phyloP scores from a whole-genome alignment of 1,284 basidiomycete genomes.

The Phylloboletellus chloephorus region DNA sequence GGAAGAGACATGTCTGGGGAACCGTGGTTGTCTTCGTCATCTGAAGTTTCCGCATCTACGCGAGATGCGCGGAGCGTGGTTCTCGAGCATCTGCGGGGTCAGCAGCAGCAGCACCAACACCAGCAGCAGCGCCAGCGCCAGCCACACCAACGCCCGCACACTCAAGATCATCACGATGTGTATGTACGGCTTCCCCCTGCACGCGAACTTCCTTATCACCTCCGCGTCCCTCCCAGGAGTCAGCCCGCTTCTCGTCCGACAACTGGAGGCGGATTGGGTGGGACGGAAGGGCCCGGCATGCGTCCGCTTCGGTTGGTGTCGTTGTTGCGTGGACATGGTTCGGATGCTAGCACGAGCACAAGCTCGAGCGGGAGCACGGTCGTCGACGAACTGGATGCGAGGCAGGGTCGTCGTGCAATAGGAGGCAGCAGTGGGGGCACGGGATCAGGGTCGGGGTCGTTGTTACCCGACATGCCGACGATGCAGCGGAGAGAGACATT shows the following conservation, averaged over 20 bases:
- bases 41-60: neutral
- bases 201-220: slow-evolving; percentile 8
- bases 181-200: slow-evolving; percentile 6
- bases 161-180: slow-evolving; percentile 8
- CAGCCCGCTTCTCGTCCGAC: slow-evolving; percentile 9
- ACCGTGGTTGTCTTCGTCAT: slow-evolving; percentile 4
- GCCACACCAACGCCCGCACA: slow-evolving; percentile 1
- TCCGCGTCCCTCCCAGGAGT: slow-evolving; percentile 9
- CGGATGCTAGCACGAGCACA: slow-evolving; percentile 15
- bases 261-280: neutral
- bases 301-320: slow-evolving; percentile 17
- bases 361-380: slow-evolving; percentile 9
- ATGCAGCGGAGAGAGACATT: slow-evolving; percentile 14
- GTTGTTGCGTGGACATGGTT: slow-evolving; percentile 16
- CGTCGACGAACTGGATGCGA: slow-evolving; percentile 10
- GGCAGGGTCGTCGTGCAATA: slow-evolving; percentile 11
- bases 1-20: slow-evolving; percentile 11
- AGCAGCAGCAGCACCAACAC: slow-evolving; percentile 9
- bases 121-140: slow-evolving; percentile 4
- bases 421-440: neutral
- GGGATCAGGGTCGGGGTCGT: neutral
- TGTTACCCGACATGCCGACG: slow-evolving; percentile 12
- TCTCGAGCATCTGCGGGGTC: slow-evolving; percentile 16
- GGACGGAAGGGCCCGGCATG: slow-evolving; percentile 8
- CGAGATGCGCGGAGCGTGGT: slow-evolving; percentile 12